These are phyloP conservation scores for Aspergillus steynii DNA, from an alignment of 495 filamentous ascomycete genomes.

Conservation along the genomic window DNA sequence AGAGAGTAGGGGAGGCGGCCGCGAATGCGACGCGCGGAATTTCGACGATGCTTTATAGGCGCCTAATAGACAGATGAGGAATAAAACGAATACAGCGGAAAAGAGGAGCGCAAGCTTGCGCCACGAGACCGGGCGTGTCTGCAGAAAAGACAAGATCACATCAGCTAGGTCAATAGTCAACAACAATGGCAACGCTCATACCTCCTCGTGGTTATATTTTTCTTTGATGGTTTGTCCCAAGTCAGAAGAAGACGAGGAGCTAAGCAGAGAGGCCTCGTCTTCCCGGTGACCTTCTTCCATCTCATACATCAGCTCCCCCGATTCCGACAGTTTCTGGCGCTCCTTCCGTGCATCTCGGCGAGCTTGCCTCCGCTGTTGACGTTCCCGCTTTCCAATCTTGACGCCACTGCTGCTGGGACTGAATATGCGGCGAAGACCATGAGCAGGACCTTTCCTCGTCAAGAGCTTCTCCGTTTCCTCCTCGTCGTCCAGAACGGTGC, in stretches of 20 bases:
- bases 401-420: constrained; percentile 40
- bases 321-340: constrained; percentile 54
- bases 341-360: constrained; percentile 46
- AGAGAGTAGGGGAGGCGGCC: constrained; percentile 27
- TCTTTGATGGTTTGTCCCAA: constrained; percentile 33
- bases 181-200: constrained; percentile 14
- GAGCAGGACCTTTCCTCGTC: constrained; percentile 47
- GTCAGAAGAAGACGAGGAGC: constrained; percentile 45
- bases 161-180: constrained; percentile 14
- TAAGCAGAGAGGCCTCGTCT: constrained; percentile 52
- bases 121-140: constrained; percentile 28
- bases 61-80: constrained; percentile 53
- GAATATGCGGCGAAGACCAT: constrained; percentile 53
- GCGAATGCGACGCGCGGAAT: constrained; percentile 29
- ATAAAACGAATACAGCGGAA: constrained; percentile 45
- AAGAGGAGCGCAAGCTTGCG: constrained; percentile 35
- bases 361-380: constrained; percentile 44
- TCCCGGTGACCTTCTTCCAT: constrained; percentile 81
- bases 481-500: constrained; percentile 79
- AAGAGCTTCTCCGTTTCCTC: constrained; percentile 84
- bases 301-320: constrained; percentile 80
- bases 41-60: constrained; percentile 54
- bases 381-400: constrained; percentile 60
- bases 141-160: constrained; percentile 8
- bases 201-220: constrained; percentile 33